A percentile compares a stretch with the other conserved stretches of the same genome.
These are phyloP conservation scores for Kodamaea restingae DNA, from an alignment of 805 yeast species.

Conservation along the genomic window DNA sequence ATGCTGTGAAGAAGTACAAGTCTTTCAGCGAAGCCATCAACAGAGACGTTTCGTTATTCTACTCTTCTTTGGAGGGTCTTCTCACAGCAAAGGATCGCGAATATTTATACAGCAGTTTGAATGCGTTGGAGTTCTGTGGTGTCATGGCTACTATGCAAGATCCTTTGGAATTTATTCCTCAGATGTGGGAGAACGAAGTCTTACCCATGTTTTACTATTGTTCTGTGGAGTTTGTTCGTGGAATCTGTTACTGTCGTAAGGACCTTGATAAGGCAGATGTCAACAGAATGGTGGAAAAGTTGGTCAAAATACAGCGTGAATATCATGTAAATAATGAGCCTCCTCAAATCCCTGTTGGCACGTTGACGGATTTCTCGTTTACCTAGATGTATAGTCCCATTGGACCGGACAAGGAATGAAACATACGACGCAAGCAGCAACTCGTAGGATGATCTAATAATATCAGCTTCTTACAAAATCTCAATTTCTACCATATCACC, in stretches of 20 bases:
- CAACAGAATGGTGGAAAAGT: slow-evolving; percentile 23
- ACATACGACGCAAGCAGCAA: too few species aligned
- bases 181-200: slow-evolving; percentile 54
- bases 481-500: too few species aligned
- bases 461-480: too few species aligned
- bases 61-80: slow-evolving; percentile 32
- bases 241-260: slow-evolving; percentile 53
- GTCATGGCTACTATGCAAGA: slow-evolving; percentile 38
- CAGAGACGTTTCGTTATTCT: slow-evolving; percentile 37
- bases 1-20: slow-evolving; percentile 30
- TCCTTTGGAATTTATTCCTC: slow-evolving; percentile 31
- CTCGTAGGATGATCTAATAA: too few species aligned
- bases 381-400: too few species aligned
- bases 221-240: slow-evolving; percentile 64
- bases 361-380: slow-evolving; percentile 29
- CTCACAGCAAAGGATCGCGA: slow-evolving; percentile 39
- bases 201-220: slow-evolving; percentile 70
- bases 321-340: slow-evolving; percentile 33
- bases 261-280: slow-evolving; percentile 35
- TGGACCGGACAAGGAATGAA: too few species aligned
- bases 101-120: slow-evolving; percentile 35
- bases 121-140: slow-evolving; percentile 39
- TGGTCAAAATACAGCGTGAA: slow-evolving; percentile 25
- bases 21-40: slow-evolving; percentile 37
- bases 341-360: slow-evolving; percentile 28